A percentile compares a stretch with the other conserved stretches of the same genome.
These are phyloP conservation scores for Camptophora hylomeconis DNA, from an alignment of 2,329 filamentous ascomycete genomes.

Conservation along the genomic window DNA sequence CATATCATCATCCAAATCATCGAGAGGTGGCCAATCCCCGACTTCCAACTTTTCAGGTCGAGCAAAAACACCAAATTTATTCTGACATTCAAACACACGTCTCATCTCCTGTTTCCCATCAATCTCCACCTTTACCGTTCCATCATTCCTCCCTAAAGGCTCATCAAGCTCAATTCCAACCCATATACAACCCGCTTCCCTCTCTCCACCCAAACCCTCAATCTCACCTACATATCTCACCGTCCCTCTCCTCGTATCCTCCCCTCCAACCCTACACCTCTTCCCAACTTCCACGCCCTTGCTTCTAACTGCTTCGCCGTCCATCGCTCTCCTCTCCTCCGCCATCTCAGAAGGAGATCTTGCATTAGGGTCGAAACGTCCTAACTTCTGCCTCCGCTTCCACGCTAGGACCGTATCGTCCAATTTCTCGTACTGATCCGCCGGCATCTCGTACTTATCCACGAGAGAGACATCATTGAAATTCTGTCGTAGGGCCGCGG, in stretches of 20 bases:
- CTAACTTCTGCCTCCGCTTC: conserved; percentile 93
- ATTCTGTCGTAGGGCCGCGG: conserved; percentile 59
- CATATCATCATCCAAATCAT: conserved; percentile 42
- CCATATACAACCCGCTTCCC: conserved; percentile 16
- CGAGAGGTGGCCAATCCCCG: conserved; percentile 40
- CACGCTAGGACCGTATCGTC: conserved; percentile 82
- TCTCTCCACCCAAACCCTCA: conserved; percentile 17
- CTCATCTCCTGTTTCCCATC: conserved; percentile 16
- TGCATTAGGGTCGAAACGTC: conserved; percentile 82
- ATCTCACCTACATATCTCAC: conserved; percentile 26
- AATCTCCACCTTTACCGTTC: conserved; percentile 30
- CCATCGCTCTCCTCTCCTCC: conserved; percentile 50
- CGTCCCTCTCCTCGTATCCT: conserved; percentile 56
- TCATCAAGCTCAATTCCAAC: conserved; percentile 43
- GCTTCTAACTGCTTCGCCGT: conserved; percentile 47
- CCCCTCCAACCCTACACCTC: conserved; percentile 52
- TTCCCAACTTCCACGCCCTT: conserved; percentile 53
- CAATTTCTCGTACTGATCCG: conserved; percentile 71
- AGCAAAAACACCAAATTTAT: conserved; percentile 45
- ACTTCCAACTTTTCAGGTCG: conserved; percentile 49
- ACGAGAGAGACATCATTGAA: conserved; percentile 70
- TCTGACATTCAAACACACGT: conserved; percentile 43
- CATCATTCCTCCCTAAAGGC: conserved; percentile 53
- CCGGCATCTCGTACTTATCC: conserved; percentile 82
- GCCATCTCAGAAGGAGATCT: conserved; percentile 57